Evolutionary conservation across 179 eudicot genomes (phyloP).

Genomic region (Vitellaria paradoxa): DNA sequence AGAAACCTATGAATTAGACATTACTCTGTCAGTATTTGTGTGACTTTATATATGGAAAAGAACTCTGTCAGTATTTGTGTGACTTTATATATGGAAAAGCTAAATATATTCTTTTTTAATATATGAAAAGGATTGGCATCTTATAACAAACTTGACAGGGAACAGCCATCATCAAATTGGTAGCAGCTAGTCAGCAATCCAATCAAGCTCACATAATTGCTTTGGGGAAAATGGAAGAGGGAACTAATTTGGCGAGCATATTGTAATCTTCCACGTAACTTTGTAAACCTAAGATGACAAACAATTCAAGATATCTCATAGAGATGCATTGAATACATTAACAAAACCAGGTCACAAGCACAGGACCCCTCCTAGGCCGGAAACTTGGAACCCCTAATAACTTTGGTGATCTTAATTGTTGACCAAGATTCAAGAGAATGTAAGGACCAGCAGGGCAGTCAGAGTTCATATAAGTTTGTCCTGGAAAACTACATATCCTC

Average conservation of each 20-base stretch:
- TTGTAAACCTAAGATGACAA: not conserved
- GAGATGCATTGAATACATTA: not conserved
- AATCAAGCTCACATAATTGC: not conserved
- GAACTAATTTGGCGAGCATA: not conserved
- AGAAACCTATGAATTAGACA: conserved; percentile 56
- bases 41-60: no score
- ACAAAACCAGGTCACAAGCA: not conserved
- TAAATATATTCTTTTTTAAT: not conserved
- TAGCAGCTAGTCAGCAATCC: not conserved
- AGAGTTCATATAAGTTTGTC: not conserved
- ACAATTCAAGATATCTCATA: not conserved
- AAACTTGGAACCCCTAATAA: not conserved
- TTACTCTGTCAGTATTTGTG: conserved; percentile 17
- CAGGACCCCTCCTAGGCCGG: not conserved
- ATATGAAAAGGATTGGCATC: not conserved
- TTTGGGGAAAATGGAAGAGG: not conserved
- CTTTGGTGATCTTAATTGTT: not conserved
- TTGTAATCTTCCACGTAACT: not conserved
- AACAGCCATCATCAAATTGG: not conserved
- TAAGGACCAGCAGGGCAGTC: not conserved
- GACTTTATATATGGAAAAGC: not conserved
- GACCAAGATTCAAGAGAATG: not conserved
- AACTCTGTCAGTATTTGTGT: conserved; percentile 16
- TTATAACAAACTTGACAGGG: not conserved
- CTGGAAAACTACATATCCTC: not conserved